Evolutionary conservation across 2,329 filamentous ascomycete genomes (phyloP), one percentile per base, ranked within the genome.

Genomic region (Botrytis porri): DNA sequence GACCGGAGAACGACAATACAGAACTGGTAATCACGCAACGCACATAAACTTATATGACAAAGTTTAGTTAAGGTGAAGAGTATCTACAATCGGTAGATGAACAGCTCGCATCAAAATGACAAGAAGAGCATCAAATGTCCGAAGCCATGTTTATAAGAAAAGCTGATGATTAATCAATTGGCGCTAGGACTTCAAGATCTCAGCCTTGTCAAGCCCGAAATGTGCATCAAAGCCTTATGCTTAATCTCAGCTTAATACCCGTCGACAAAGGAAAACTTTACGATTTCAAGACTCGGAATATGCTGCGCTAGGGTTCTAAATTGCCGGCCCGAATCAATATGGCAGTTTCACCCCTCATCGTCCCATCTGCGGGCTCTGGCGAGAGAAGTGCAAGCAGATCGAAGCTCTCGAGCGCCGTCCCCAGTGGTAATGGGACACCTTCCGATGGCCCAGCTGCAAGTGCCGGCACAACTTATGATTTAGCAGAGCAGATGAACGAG

Each of bases 401-500:
- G 14, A 76, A 75, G 64, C 66, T 74, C 62, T 69, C 65, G 35
- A 70, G 51, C 48, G 62, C 59, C 62, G 37, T 54, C 32, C 62
- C 61, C 14, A 73, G 60, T 51, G 73, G 74, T 12, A 77, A 75
- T 65, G 75, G 72, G 18, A 74, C 74, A 18, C 77, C 76, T 48
- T 75, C 75, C 14, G 74, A 77, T 29, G 51, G 51, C 2, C 48
- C 64, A 65, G 54, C 57, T 20, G n/a, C 72, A 32, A 76, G 73
- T 72, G 75, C 74, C 74, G 73, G 71, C 16, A 54, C 62, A n/a
- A 75, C 65, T 32, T 83, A 89, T 73, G 89, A 91, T 79, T 82
- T 90, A n/a, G 87, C 92, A n/a, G 93, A 95, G 82, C 91, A 93
- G 81, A 87, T 95, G 81, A 95, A 95, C 80, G 90, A 93, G 73